These are phyloP conservation scores for Przewalskia tangutica DNA, from an alignment of 257 asterid species.

Conservation along the genomic window DNA sequence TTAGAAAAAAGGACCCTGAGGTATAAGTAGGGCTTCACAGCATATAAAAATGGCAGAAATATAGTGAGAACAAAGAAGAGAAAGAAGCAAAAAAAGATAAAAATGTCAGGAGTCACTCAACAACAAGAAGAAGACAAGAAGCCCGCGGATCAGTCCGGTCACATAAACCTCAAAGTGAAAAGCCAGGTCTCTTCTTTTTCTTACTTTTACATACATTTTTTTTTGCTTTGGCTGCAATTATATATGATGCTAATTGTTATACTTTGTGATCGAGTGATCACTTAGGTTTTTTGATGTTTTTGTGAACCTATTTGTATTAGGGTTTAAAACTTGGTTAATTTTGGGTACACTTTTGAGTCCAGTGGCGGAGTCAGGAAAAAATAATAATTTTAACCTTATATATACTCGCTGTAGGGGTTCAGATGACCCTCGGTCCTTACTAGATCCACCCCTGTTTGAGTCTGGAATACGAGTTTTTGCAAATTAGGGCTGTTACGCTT, in stretches of 20 bases:
- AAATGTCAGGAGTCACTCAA: not conserved
- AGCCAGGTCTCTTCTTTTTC: slow-evolving; percentile 23
- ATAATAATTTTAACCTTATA: too few species aligned
- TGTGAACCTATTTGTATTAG: not conserved
- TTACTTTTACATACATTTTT: not conserved
- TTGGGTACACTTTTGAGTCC: not conserved
- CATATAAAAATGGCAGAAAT: not conserved
- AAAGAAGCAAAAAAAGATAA: not conserved
- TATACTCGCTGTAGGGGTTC: too few species aligned
- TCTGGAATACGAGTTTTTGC: not conserved
- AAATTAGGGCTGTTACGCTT: not conserved
- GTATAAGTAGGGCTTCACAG: not conserved
- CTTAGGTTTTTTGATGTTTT: not conserved
- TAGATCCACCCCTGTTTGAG: too few species aligned
- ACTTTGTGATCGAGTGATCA: not conserved
- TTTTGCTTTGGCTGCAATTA: not conserved
- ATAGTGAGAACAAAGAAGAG: not conserved
- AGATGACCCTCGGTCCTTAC: too few species aligned
- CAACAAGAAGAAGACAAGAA: slow-evolving; percentile 27
- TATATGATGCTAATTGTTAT: not conserved
- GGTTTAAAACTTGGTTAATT: not conserved
- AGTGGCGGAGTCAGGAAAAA: too few species aligned
- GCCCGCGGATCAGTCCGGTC: slow-evolving; percentile 20
- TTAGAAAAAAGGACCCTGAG: not conserved
- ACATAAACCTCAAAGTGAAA: slow-evolving; percentile 40